Evolutionary conservation across 805 yeast genomes (phyloP), one percentile per base, ranked within the genome.

Genomic region (Hagleromyces aurorensis): DNA sequence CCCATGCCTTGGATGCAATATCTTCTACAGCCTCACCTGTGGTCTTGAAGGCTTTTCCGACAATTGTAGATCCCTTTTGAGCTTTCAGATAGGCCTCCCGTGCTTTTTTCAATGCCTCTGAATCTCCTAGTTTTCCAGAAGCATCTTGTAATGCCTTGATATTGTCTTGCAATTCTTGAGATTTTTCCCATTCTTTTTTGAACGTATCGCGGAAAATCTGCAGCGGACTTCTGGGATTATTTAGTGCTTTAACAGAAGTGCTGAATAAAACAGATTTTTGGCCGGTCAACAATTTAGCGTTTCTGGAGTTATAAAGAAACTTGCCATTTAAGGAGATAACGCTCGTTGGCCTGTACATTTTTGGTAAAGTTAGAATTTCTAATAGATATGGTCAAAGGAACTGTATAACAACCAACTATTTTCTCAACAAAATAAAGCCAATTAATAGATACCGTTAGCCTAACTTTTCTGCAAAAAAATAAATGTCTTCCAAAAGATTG

Each of bases 91-190:
- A 85, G 0, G 98, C 98, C 37, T 86, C 96, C 52, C 81, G 79
- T 19, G 98, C 98, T 48, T 71, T 75, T 56, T 79, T 83, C 64
- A 83, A 87, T 3, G 97, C 94, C 32, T 86, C 96, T 28, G 91
- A 78, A 46, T 91, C 97, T 18, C 94, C 84, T 56, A 91, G 70
- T 47, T 86, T 75, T 22, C 95, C 97, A 3, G 96, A 84, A 44
- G 93, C 97, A 60, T 87, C 96, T 55, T 85, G 94, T 32, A 91
- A 69, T 10, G 95, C 94, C 59, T 89, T 91, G 52, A 91, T 85
- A 48, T 86, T 85, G 33, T 84, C 86, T 51, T 87, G 93, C 37
- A 91, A 69, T 56, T 91, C 97, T 50, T 72, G 70, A 29, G 86
- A 78, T 57, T 91, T 89, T 55, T 80, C 77, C 78, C 95, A 87